A percentile compares a stretch with the other conserved stretches of the same genome.
These are phyloP conservation scores for Cadophora luteo-olivacea DNA, from an alignment of 2,329 filamentous ascomycete species.

Conservation along the genomic window DNA sequence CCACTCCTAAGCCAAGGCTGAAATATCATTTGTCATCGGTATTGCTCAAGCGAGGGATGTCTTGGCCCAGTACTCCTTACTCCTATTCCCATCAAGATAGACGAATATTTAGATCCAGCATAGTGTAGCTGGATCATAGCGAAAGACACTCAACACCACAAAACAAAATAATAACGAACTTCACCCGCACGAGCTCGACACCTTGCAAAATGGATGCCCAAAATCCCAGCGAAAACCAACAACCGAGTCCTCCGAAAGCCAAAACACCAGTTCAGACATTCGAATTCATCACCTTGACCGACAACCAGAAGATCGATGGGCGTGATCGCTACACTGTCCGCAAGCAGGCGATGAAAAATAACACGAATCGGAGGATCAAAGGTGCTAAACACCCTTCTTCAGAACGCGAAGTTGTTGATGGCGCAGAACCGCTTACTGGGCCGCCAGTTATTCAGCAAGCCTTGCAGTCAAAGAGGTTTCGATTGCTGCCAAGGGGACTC, in stretches of 20 bases:
- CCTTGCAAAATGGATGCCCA: neutral
- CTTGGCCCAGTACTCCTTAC: too few species aligned
- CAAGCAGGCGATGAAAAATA: constrained; percentile 11
- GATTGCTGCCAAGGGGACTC: neutral
- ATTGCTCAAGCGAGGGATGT: neutral
- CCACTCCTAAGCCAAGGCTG: constrained; percentile 2
- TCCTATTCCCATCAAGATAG: neutral
- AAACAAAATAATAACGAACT: neutral
- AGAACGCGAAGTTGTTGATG: neutral
- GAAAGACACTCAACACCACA: too few species aligned
- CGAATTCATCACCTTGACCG: constrained; percentile 12
- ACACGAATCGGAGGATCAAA: constrained; percentile 16
- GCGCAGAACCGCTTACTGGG: constrained; percentile 11
- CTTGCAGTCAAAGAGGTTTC: constrained; percentile 4
- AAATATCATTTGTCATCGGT: neutral
- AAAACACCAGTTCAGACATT: neutral
- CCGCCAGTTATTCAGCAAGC: constrained; percentile 11
- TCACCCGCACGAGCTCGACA: neutral
- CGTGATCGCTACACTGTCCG: constrained; percentile 3
- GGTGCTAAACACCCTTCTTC: neutral
- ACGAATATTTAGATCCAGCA: neutral
- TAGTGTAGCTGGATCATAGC: neutral
- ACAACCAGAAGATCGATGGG: constrained; percentile 1
- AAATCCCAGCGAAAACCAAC: neutral
- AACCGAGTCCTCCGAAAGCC: neutral